phyloP scores from a whole-genome alignment of 2,329 filamentous ascomycete species.

The Periconia sp. region DNA sequence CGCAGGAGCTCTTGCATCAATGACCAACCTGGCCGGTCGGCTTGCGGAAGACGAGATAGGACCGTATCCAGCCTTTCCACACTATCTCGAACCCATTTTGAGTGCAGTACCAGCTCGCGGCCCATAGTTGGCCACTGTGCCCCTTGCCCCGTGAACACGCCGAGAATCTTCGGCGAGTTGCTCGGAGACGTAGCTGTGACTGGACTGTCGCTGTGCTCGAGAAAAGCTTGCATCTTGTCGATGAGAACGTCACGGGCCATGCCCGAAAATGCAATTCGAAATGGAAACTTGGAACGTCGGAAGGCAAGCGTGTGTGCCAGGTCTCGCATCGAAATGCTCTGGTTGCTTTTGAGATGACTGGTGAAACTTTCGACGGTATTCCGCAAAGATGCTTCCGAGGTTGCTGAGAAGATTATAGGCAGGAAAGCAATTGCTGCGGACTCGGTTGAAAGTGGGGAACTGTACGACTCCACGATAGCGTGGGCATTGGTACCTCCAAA shows the following conservation, averaged over 20 bases:
- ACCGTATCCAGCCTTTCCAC: slow-evolving; percentile 28
- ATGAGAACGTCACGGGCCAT: too few species aligned
- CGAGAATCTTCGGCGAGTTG: slow-evolving; percentile 29
- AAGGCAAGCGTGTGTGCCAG: slow-evolving; percentile 13
- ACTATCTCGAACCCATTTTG: slow-evolving; percentile 16
- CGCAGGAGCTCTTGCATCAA: slow-evolving; percentile 18
- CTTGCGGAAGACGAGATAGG: slow-evolving; percentile 6
- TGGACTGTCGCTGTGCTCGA: too few species aligned
- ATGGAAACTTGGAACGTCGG: slow-evolving; percentile 26
- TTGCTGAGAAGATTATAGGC: not conserved
- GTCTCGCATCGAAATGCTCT: not conserved
- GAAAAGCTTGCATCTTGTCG: too few species aligned
- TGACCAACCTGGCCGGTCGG: slow-evolving; percentile 18
- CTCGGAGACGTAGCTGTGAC: slow-evolving; percentile 10
- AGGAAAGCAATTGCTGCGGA: not conserved
- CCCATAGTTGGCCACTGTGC: slow-evolving; percentile 52
- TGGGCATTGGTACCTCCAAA: slow-evolving; percentile 33
- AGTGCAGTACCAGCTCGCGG: slow-evolving; percentile 33
- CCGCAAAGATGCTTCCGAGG: not conserved
- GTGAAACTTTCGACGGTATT: too few species aligned
- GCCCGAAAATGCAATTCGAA: not conserved
- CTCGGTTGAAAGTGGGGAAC: not conserved
- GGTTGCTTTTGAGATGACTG: not conserved
- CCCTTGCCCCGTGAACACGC: slow-evolving; percentile 53
- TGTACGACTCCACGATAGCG: slow-evolving; percentile 24